phyloP scores from a whole-genome alignment of 2,329 filamentous ascomycete genomes.

The Purpureocillium lavendulum region DNA sequence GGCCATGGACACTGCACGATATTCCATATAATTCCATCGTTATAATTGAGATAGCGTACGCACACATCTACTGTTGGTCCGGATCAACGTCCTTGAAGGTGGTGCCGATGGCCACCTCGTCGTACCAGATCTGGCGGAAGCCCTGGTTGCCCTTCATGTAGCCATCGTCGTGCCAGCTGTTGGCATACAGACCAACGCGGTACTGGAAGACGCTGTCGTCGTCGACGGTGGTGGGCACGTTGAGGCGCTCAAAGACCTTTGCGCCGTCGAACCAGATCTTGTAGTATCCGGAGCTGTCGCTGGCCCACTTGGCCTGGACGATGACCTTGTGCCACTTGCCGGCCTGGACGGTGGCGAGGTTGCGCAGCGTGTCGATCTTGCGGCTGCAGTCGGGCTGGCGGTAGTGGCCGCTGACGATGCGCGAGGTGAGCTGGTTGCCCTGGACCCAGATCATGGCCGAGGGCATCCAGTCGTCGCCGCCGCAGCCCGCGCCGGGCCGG shows the following conservation, averaged over 20 bases:
- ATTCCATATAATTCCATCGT: no score
- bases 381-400: slow-evolving; percentile 15
- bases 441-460: slow-evolving; percentile 38
- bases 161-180: slow-evolving; percentile 24
- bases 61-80: slow-evolving; percentile 4
- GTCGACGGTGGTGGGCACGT: slow-evolving; percentile 34
- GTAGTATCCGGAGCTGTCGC: slow-evolving; percentile 32
- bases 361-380: slow-evolving; percentile 11
- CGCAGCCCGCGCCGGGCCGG: slow-evolving; percentile 31
- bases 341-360: slow-evolving; percentile 27
- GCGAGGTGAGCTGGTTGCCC: slow-evolving; percentile 31
- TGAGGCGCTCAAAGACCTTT: slow-evolving; percentile 30
- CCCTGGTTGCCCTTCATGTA: slow-evolving; percentile 30
- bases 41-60: no score
- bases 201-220: slow-evolving; percentile 34
- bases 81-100: slow-evolving; percentile 19
- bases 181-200: slow-evolving; percentile 36
- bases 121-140: slow-evolving; percentile 39
- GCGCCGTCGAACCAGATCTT: slow-evolving; percentile 38
- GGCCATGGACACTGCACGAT: no score
- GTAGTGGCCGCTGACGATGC: slow-evolving; percentile 22
- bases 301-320: slow-evolving; percentile 36
- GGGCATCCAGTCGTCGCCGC: slow-evolving; percentile 37
- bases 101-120: slow-evolving; percentile 36
- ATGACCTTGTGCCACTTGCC: slow-evolving; percentile 38